phyloP scores from a whole-genome alignment of 2,329 filamentous ascomycete genomes.

The Fusarium buharicum region DNA sequence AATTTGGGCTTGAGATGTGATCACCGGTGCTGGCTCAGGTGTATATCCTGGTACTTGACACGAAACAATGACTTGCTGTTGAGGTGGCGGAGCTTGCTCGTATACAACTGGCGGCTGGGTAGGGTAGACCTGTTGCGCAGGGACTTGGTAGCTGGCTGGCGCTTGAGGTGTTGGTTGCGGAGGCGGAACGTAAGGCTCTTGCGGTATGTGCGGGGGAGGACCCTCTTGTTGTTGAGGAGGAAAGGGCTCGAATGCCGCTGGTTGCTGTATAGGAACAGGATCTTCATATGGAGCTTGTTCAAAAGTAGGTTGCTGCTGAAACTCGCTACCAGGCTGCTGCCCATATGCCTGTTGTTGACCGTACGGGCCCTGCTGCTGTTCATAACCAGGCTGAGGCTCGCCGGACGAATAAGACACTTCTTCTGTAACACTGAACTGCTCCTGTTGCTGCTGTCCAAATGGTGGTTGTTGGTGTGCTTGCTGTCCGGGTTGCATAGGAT shows the following conservation, averaged over 20 bases:
- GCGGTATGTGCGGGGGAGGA: neutral
- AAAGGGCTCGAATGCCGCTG: neutral
- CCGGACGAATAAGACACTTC: constrained; percentile 7
- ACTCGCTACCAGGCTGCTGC: constrained; percentile 14
- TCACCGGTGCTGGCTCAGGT: neutral
- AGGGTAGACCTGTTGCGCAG: constrained; percentile 9
- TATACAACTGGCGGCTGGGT: constrained; percentile 10
- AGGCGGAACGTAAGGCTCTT: neutral
- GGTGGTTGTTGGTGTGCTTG: constrained; percentile 1
- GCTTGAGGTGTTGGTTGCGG: constrained; percentile 13
- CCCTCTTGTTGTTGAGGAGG: constrained; percentile 3
- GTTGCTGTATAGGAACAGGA: neutral
- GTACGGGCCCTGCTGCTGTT: constrained; percentile 19
- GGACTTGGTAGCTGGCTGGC: neutral
- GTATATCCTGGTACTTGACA: constrained; percentile 17
- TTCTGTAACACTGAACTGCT: constrained; percentile 9
- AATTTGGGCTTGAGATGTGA: neutral
- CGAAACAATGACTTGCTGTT: constrained; percentile 14
- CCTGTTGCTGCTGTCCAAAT: constrained; percentile 19
- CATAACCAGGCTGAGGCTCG: constrained; percentile 5
- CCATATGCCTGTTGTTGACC: constrained; percentile 14
- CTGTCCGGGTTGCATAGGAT: constrained; percentile 8
- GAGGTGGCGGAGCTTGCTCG: constrained; percentile 9
- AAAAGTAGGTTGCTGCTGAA: constrained; percentile 20
- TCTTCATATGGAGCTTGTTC: neutral